phyloP scores from a whole-genome alignment of 2,329 filamentous ascomycete species.

The Plenodomus tracheiphilus region DNA sequence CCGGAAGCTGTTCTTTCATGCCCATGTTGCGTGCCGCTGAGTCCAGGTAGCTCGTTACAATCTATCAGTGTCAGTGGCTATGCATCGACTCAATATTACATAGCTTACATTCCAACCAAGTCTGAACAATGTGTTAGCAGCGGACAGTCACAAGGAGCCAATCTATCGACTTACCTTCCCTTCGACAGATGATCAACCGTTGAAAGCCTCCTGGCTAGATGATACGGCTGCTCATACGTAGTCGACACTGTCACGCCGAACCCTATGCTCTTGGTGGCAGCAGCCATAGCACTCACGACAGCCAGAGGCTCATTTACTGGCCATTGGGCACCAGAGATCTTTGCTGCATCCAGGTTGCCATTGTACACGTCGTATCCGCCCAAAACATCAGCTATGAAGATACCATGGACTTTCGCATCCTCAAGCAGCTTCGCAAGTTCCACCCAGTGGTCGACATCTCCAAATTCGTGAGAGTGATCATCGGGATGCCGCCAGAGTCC shows the following conservation, averaged over 20 bases:
- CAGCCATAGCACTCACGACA: slow-evolving; percentile 68
- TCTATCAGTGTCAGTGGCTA: slow-evolving; percentile 41
- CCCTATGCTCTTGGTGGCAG: slow-evolving; percentile 66
- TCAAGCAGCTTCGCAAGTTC: slow-evolving; percentile 45
- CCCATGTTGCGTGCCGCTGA: slow-evolving; percentile 68
- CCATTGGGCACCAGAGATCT: slow-evolving; percentile 68
- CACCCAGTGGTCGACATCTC: slow-evolving; percentile 43
- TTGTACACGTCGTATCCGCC: slow-evolving; percentile 70
- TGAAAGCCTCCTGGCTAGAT: slow-evolving; percentile 65
- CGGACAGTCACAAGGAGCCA: no score
- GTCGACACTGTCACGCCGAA: slow-evolving; percentile 71
- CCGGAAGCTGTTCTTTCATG: slow-evolving; percentile 58
- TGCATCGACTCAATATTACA: neutral
- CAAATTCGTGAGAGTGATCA: slow-evolving; percentile 64
- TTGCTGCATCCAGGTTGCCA: slow-evolving; percentile 63
- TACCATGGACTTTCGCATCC: slow-evolving; percentile 45
- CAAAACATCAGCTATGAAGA: slow-evolving; percentile 53
- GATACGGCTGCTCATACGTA: slow-evolving; percentile 71
- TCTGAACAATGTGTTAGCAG: slow-evolving; percentile 2
- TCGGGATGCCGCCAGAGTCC: slow-evolving; percentile 67
- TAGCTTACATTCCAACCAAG: slow-evolving; percentile 32
- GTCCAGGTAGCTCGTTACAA: slow-evolving; percentile 71
- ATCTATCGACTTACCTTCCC: slow-evolving; percentile 50
- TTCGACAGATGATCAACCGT: slow-evolving; percentile 69
- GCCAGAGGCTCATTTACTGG: slow-evolving; percentile 71